These are phyloP conservation scores for Desmodesmus armatus DNA, from an alignment of 139 green algal genomes.

Conservation along the genomic window DNA sequence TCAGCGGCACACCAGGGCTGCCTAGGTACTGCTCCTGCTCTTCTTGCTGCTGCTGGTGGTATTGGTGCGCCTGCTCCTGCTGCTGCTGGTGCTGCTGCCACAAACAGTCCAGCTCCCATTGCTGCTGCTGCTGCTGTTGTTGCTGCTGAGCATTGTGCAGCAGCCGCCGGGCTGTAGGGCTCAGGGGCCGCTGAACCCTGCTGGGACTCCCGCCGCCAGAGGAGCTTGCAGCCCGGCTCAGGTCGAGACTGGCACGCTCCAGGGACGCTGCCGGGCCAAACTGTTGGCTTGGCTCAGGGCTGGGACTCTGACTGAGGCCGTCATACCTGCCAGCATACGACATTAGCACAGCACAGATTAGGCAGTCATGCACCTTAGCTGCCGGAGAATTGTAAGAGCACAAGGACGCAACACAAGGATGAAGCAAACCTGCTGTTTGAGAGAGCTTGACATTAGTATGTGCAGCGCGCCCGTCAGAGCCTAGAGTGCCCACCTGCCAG, in stretches of 20 bases:
- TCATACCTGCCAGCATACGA: not conserved
- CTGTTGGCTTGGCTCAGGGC: no score
- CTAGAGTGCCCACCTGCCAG: not conserved
- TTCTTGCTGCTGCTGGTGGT: not conserved
- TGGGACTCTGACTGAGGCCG: not conserved
- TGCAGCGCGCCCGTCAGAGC: no score
- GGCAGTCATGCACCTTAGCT: no score
- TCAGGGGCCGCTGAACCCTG: not conserved
- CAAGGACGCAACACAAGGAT: no score
- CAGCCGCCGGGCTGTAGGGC: slow-evolving; percentile 26
- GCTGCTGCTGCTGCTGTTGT: slow-evolving; percentile 27
- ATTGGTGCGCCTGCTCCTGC: not conserved
- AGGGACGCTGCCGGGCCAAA: no score
- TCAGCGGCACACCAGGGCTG: not conserved
- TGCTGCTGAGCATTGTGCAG: not conserved
- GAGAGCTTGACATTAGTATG: no score
- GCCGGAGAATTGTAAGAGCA: no score
- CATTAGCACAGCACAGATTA: no score
- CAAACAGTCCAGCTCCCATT: not conserved
- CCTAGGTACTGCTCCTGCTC: not conserved
- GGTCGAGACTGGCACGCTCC: no score
- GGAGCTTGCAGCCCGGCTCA: no score
- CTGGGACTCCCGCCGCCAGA: no score
- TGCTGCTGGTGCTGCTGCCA: not conserved
- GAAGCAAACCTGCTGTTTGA: no score